Percentiles rank a stretch among this genome's conserved stretches.
Conservation (phyloP, 1,284 basidiomycete species). For the Ceratobasidium sp. region DNA sequence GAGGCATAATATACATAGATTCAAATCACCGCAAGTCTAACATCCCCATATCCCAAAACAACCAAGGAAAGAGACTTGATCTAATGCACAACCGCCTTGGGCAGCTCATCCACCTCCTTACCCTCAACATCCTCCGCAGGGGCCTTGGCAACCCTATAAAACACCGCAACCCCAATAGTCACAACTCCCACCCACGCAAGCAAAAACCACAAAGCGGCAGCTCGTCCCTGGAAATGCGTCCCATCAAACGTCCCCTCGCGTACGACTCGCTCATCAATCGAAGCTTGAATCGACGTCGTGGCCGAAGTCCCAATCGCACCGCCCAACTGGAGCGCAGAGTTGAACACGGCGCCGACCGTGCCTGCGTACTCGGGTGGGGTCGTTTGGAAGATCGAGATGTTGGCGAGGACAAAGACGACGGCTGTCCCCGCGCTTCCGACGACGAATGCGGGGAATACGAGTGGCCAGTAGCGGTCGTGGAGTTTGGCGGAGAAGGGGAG, state of each 20-base stretch:
- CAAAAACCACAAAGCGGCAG: constrained; percentile 49
- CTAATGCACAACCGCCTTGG: constrained; percentile 25
- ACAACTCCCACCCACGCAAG: constrained; percentile 46
- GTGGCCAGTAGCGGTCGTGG: constrained; percentile 62
- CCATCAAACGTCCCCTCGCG: constrained; percentile 42
- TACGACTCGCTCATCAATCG: constrained; percentile 42
- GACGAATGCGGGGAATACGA: constrained; percentile 64
- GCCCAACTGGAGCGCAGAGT: constrained; percentile 50
- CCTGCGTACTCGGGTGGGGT: constrained; percentile 48
- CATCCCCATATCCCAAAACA: not conserved
- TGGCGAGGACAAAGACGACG: constrained; percentile 43
- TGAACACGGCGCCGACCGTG: constrained; percentile 50
- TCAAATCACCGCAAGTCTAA: not conserved
- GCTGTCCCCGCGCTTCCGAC: constrained; percentile 42
- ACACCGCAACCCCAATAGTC: constrained; percentile 45
- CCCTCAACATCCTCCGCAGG: constrained; percentile 26
- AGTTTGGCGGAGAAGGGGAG: constrained; percentile 60
- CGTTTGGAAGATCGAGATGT: constrained; percentile 45
- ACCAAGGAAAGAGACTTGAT: not conserved
- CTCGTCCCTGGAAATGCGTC: constrained; percentile 47
- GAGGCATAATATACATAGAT: not conserved
- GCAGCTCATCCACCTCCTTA: constrained; percentile 25
- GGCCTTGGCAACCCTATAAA: constrained; percentile 28
- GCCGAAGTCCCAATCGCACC: constrained; percentile 48
- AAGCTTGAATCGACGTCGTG: constrained; percentile 47